A percentile compares a stretch with the other conserved stretches of the same genome.
phyloP scores from a whole-genome alignment of 225 moss, liverwort and hornwort species.

The Marchantia paleacea region DNA sequence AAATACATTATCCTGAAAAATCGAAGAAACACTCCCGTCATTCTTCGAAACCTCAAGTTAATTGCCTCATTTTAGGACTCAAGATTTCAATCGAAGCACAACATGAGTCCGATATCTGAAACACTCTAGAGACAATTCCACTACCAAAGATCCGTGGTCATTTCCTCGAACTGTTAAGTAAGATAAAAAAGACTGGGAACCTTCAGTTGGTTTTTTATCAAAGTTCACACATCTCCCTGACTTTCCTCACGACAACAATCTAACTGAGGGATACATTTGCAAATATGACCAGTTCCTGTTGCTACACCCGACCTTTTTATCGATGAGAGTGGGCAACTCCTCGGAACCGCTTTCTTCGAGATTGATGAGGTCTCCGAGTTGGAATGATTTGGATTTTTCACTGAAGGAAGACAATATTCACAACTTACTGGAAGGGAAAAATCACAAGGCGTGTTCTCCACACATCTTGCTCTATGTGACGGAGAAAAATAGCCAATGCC shows the following conservation, averaged over 20 bases:
- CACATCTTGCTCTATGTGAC: not conserved
- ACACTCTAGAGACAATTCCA: too few relatives aligned
- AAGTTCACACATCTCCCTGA: not conserved
- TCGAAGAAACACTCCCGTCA: too few relatives aligned
- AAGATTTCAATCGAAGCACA: too few relatives aligned
- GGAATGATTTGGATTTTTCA: conserved; percentile 77
- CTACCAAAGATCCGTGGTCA: not conserved
- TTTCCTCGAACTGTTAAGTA: not conserved
- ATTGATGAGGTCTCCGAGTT: conserved; percentile 82
- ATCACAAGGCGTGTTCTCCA: not conserved
- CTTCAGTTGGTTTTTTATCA: not conserved
- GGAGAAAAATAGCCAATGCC: too few relatives aligned
- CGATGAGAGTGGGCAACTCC: conserved; percentile 84
- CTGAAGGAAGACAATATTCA: conserved; percentile 29
- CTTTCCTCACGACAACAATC: not conserved
- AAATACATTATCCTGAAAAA: conserved; percentile 75
- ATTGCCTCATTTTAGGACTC: too few relatives aligned
- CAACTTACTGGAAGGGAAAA: not conserved
- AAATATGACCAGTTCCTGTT: too few relatives aligned
- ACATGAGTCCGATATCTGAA: too few relatives aligned
- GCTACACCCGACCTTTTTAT: conserved; percentile 55
- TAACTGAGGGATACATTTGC: not conserved
- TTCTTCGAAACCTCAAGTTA: too few relatives aligned
- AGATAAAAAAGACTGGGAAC: not conserved
- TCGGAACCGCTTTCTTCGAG: conserved; percentile 92